Percentiles rank a stretch among this genome's conserved stretches.
These are phyloP conservation scores for Rhodamnia rubescens DNA, from an alignment of 345 rosid genomes.

Conservation along the genomic window DNA sequence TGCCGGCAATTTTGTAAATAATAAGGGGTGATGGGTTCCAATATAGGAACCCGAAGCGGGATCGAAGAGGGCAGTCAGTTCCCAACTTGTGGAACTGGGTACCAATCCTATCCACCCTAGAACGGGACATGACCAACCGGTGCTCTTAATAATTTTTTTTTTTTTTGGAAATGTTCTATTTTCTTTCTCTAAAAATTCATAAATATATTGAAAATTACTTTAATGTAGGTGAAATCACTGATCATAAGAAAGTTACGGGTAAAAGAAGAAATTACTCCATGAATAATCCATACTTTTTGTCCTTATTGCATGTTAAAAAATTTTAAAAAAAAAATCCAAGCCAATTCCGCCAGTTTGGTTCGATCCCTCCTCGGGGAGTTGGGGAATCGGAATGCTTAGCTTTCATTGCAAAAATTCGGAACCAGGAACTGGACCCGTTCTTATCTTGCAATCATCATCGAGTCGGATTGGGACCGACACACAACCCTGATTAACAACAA, in stretches of 20 bases:
- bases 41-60: not conserved
- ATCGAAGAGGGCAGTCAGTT: not conserved
- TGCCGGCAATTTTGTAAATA: not conserved
- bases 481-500: not conserved
- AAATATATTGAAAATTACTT: not conserved
- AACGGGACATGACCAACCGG: not conserved
- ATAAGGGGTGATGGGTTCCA: not conserved
- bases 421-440: too few species aligned
- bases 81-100: not conserved
- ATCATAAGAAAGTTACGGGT: accelerated
- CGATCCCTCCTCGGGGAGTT: accelerated
- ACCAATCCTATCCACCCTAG: not conserved
- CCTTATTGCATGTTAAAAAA: not conserved
- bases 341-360: not conserved
- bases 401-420: too few species aligned
- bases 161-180: not conserved
- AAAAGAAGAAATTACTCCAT: not conserved
- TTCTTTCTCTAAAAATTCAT: not conserved
- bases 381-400: too few species aligned
- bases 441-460: accelerated
- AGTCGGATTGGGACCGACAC: accelerated
- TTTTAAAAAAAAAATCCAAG: not conserved
- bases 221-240: not conserved
- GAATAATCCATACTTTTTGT: not conserved
- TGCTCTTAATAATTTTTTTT: not conserved